Evolutionary conservation across 805 yeast species (phyloP).

Genomic region (Candida ficus): DNA sequence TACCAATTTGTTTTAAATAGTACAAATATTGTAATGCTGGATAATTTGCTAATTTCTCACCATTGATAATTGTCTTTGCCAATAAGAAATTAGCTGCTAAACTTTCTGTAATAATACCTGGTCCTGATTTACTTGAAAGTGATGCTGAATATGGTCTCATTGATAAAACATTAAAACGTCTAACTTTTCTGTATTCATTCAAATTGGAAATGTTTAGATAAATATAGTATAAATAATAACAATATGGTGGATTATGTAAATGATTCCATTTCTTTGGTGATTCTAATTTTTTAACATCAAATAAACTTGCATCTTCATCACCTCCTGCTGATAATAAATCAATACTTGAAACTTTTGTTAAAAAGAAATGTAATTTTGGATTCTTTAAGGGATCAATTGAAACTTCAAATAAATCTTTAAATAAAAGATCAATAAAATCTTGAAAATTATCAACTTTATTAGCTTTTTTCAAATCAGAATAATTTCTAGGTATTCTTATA

Average conservation of each 20-base stretch:
- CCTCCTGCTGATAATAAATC: conserved; percentile 27
- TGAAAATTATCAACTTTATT: conserved; percentile 26
- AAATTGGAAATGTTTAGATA: conserved; percentile 21
- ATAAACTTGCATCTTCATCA: conserved; percentile 17
- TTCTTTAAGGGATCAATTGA: conserved; percentile 20
- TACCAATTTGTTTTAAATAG: conserved; percentile 26
- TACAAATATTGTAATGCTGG: conserved; percentile 23
- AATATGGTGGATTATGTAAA: conserved; percentile 34
- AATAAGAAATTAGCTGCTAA: conserved; percentile 21
- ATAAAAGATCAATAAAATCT: conserved; percentile 28
- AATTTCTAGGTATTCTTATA: conserved; percentile 30
- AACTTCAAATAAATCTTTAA: conserved; percentile 29
- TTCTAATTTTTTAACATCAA: conserved; percentile 14
- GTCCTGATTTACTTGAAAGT: conserved; percentile 18
- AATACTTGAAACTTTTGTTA: conserved; percentile 29
- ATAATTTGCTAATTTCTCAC: conserved; percentile 21
- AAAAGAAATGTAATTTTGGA: conserved; percentile 26
- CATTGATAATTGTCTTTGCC: conserved; percentile 22
- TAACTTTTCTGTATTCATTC: conserved; percentile 17
- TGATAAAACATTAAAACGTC: conserved; percentile 14
- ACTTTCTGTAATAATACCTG: conserved; percentile 23
- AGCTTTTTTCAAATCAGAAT: conserved; percentile 19
- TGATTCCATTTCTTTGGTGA: conserved; percentile 30
- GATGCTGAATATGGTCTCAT: conserved; percentile 24
- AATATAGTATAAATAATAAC: conserved; percentile 34